Conservation (phyloP, 1,284 basidiomycete species). For the Ceratobasidium sp. region DNA sequence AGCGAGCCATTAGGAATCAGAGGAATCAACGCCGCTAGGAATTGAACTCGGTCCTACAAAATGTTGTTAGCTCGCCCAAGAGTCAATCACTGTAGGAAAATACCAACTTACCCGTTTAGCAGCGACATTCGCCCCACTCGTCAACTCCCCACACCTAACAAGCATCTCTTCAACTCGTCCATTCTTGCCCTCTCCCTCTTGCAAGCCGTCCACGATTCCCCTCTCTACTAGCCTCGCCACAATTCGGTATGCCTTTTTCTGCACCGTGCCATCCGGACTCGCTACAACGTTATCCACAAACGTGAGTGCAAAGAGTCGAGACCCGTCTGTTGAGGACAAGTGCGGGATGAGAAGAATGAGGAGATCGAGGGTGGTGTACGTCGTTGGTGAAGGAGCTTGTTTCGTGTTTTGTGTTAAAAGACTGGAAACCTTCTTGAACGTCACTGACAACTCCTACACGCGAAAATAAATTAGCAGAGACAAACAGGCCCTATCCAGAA, state of each 20-base stretch:
- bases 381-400: conserved; percentile 59
- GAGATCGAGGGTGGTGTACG: conserved; percentile 89
- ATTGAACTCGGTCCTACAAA: conserved; percentile 79
- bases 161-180: conserved; percentile 60
- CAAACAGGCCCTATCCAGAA: conserved; percentile 9
- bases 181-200: conserved; percentile 22
- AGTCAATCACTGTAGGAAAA: neutral
- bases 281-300: conserved; percentile 69
- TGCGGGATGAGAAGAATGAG: conserved; percentile 85
- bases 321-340: conserved; percentile 70
- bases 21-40: conserved; percentile 80
- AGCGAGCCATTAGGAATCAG: conserved; percentile 76
- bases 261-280: conserved; percentile 85
- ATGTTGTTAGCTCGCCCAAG: neutral
- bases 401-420: conserved; percentile 80
- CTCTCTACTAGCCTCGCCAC: conserved; percentile 77
- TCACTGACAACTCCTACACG: conserved; percentile 76
- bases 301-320: conserved; percentile 71
- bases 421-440: conserved; percentile 81
- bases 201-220: conserved; percentile 60
- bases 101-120: conserved; percentile 78
- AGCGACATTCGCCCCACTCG: conserved; percentile 76
- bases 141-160: conserved; percentile 71
- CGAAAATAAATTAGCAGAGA: neutral
- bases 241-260: conserved; percentile 95